These are phyloP conservation scores for Coemansia sp. DNA, from an alignment of 192 early-diverging fungal genomes.

Conservation along the genomic window DNA sequence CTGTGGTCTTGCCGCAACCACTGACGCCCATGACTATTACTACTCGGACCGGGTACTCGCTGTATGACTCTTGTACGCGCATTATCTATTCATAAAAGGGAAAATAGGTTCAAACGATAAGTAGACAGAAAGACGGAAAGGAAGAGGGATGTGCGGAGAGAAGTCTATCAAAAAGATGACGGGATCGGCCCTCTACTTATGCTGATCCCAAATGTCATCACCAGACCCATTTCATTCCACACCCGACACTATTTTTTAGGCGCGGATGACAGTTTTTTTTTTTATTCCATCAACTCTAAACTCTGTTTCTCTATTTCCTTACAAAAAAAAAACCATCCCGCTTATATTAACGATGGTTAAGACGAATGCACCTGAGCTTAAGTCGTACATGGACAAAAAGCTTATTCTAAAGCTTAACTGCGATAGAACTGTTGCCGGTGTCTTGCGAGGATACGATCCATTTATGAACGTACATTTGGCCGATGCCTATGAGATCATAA, in stretches of 20 bases:
- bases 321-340: not conserved
- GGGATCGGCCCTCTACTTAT: not conserved
- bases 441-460: slow-evolving; percentile 97
- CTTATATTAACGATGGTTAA: slow-evolving; percentile 51
- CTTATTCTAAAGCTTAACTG: slow-evolving; percentile 91
- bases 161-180: not conserved
- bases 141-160: not conserved
- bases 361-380: slow-evolving; percentile 65
- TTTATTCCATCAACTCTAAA: not conserved
- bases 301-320: not conserved
- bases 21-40: slow-evolving; percentile 65
- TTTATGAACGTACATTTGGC: slow-evolving; percentile 99
- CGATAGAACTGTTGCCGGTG: slow-evolving; percentile 85
- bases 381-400: slow-evolving; percentile 89
- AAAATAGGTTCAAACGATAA: not conserved
- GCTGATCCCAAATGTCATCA: not conserved
- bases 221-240: not conserved
- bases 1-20: slow-evolving; percentile 64
- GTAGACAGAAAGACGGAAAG: not conserved
- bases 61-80: slow-evolving; percentile 32
- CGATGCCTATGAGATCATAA: slow-evolving; percentile 81
- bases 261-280: too few relatives aligned
- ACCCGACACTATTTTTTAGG: not conserved
- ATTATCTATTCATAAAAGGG: slow-evolving; percentile 9
- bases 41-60: slow-evolving; percentile 49